Evolutionary conservation across 225 moss, liverwort and hornwort genomes (phyloP).

Genomic region (Sphagnum tenellum): DNA sequence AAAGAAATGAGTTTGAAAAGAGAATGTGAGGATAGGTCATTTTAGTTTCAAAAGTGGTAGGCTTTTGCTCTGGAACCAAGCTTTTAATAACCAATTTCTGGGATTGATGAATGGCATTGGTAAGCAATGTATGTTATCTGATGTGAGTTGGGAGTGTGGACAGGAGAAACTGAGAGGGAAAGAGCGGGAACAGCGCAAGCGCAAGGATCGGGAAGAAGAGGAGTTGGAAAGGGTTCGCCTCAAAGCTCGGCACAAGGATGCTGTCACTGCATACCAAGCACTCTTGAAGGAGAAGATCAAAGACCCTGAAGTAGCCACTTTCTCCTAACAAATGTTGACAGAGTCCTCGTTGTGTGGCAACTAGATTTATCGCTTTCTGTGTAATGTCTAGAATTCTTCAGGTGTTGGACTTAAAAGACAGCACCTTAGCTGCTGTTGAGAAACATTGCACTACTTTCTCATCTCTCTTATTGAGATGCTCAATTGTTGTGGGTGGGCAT

Average conservation of each 20-base stretch:
- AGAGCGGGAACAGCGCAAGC: constrained; percentile 78
- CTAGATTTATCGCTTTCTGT: no score
- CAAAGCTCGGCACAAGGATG: constrained; percentile 85
- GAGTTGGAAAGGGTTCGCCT: constrained; percentile 73
- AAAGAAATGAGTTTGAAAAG: no score
- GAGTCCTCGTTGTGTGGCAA: no score
- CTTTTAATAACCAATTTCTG: background rate
- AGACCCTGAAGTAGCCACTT: constrained; percentile 57
- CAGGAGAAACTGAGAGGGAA: constrained; percentile 75
- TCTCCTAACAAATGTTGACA: background rate
- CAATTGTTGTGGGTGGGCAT: background rate
- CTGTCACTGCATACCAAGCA: constrained; percentile 68
- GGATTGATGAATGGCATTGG: background rate
- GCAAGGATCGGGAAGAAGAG: constrained; percentile 84
- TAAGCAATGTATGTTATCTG: background rate
- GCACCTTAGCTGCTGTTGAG: no score
- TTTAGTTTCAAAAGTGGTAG: no score
- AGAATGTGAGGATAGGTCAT: no score
- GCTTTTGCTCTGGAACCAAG: no score
- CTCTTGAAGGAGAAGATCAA: constrained; percentile 79
- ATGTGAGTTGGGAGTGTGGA: background rate
- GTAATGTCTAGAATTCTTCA: no score
- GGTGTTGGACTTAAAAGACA: no score
- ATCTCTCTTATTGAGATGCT: no score
- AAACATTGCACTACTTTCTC: no score